Conservation (phyloP, 768 basidiomycete species). For the Hericium coralloides region DNA sequence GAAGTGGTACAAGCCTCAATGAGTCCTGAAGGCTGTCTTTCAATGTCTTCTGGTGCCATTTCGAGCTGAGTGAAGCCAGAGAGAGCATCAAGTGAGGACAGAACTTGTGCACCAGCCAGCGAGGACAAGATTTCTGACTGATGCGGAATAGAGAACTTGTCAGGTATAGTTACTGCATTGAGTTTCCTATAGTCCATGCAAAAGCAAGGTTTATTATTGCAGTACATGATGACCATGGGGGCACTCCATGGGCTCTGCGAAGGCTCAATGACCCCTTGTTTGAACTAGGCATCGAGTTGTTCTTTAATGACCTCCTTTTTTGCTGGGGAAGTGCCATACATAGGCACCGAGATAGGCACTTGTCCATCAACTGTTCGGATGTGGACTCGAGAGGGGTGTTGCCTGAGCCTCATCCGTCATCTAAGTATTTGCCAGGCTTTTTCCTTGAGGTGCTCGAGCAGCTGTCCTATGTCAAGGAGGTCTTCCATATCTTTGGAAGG, state of each 20-base stretch:
- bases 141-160: conserved; percentile 15
- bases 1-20: conserved; percentile 33
- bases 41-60: conserved; percentile 19
- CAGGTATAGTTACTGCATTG: conserved; percentile 17
- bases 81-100: conserved; percentile 28
- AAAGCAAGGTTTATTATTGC: conserved; percentile 28
- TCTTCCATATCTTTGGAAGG: not conserved
- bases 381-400: conserved; percentile 2
- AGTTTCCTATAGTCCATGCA: conserved; percentile 26
- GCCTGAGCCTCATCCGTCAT: conserved; percentile 9
- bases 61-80: conserved; percentile 33
- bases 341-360: conserved; percentile 1
- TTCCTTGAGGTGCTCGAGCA: conserved; percentile 3
- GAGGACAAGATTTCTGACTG: conserved; percentile 15
- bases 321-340: conserved; percentile 6
- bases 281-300: conserved; percentile 19
- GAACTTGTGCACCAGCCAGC: conserved; percentile 18
- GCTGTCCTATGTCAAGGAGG: not conserved
- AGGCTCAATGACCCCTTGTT: conserved; percentile 30
- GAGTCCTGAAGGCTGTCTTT: conserved; percentile 31
- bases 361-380: not conserved
- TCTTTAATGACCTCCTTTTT: conserved; percentile 1
- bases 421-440: not conserved
- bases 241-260: conserved; percentile 30
- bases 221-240: conserved; percentile 26